Percentiles rank a stretch among this genome's conserved stretches.
These are phyloP conservation scores for Aristolochia californica DNA, from an alignment of 164 flowering plant genomes.

Conservation along the genomic window DNA sequence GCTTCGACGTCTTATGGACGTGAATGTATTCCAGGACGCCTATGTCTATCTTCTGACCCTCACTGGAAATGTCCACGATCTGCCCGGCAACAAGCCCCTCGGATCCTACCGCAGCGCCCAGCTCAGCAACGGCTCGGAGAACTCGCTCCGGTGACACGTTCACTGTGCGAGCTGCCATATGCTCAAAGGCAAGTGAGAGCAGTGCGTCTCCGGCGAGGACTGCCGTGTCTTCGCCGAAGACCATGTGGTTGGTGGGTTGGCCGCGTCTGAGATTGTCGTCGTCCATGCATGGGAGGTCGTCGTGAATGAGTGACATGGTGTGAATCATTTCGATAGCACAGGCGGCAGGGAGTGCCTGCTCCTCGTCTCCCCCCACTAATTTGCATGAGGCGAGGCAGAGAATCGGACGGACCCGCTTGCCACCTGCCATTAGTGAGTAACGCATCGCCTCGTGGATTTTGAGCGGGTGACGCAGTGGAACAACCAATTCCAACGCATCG, in stretches of 20 bases:
- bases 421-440: constrained; percentile 40
- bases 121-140: constrained; percentile 22
- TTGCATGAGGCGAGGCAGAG: constrained; percentile 45
- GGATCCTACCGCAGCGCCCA: constrained; percentile 24
- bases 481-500: constrained; percentile 31
- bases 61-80: constrained; percentile 21
- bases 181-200: constrained; percentile 30
- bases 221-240: constrained; percentile 25
- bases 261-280: constrained; percentile 42
- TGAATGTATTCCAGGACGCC: constrained; percentile 26
- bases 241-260: constrained; percentile 33
- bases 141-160: constrained; percentile 16
- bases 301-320: constrained; percentile 54
- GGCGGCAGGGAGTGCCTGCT: constrained; percentile 33
- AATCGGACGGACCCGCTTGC: constrained; percentile 48
- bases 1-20: constrained; percentile 30
- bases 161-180: constrained; percentile 15
- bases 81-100: constrained; percentile 35
- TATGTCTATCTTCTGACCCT: constrained; percentile 16
- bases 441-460: constrained; percentile 39
- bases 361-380: constrained; percentile 42
- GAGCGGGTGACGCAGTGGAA: constrained; percentile 32
- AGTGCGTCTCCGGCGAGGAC: constrained; percentile 36
- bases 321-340: constrained; percentile 57
- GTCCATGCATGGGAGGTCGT: constrained; percentile 56